phyloP scores from a whole-genome alignment of 2,329 filamentous ascomycete species.

The Hypocrella siamensis region DNA sequence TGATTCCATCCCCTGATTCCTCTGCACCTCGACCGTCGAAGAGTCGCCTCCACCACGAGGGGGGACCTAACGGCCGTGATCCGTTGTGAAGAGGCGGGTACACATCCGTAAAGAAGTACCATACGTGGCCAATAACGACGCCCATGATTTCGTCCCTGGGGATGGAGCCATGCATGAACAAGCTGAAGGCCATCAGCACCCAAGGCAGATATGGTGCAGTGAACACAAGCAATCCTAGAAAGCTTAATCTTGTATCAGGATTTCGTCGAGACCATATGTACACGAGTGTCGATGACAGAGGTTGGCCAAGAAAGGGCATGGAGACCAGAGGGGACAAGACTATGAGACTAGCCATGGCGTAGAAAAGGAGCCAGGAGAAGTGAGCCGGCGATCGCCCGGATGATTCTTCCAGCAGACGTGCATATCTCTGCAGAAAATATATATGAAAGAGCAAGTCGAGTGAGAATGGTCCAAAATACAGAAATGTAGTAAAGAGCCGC shows the following conservation, averaged over 20 bases:
- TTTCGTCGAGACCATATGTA: conserved; percentile 98
- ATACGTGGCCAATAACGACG: conserved; percentile 85
- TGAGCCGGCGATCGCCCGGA: conserved; percentile 83
- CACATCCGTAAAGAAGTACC: conserved; percentile 97
- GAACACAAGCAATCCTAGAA: conserved; percentile 79
- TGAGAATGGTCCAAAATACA: conserved; percentile 91
- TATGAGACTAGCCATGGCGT: conserved; percentile 66
- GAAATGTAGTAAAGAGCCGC: conserved; percentile 88
- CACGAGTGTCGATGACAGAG: conserved; percentile 80
- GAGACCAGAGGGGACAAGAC: conserved; percentile 72
- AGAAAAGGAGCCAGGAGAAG: conserved; percentile 88
- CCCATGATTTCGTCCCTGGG: conserved; percentile 96
- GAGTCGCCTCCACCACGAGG: conserved; percentile 73
- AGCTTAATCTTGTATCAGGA: conserved; percentile 77
- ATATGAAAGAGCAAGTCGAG: conserved; percentile 94
- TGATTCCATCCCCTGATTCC: conserved; percentile 36
- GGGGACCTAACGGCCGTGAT: conserved; percentile 74
- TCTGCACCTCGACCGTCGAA: conserved; percentile 47
- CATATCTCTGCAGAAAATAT: conserved; percentile 96
- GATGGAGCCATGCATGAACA: conserved; percentile 76
- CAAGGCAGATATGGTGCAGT: conserved; percentile 89
- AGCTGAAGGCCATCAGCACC: conserved; percentile 85
- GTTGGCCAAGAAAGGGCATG: conserved; percentile 88
- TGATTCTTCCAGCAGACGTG: conserved; percentile 84
- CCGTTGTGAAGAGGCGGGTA: conserved; percentile 84